These are phyloP conservation scores for Saccharomycopsis selenospora DNA, from an alignment of 805 yeast genomes.

Conservation along the genomic window DNA sequence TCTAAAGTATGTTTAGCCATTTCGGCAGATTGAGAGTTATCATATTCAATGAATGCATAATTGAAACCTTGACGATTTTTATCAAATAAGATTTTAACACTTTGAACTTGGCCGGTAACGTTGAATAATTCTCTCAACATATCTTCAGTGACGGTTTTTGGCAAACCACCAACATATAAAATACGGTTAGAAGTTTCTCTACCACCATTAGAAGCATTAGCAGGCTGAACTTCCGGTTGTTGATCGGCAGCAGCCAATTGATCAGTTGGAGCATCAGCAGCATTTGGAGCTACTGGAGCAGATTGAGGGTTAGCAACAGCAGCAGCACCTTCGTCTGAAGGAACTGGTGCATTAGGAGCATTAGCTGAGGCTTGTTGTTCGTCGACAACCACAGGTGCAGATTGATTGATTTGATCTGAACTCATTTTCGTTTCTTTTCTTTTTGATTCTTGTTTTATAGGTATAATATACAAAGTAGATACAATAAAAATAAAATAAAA, in stretches of 20 bases:
- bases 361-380: not conserved
- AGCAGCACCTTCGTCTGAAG: not conserved
- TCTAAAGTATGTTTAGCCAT: constrained; percentile 54
- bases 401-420: not conserved
- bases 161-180: constrained; percentile 71
- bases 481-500: too few species aligned
- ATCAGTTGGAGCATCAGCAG: not conserved
- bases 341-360: too few species aligned
- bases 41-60: constrained; percentile 80
- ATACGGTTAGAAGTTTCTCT: constrained; percentile 69
- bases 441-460: too few species aligned
- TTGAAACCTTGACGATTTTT: constrained; percentile 67
- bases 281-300: not conserved
- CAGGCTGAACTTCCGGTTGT: constrained; percentile 39
- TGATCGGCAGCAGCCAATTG: not conserved
- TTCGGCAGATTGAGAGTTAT: constrained; percentile 48
- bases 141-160: constrained; percentile 57
- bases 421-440: not conserved
- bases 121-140: constrained; percentile 54
- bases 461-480: too few species aligned
- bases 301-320: not conserved
- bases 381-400: not conserved
- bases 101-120: constrained; percentile 51
- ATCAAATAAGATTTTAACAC: constrained; percentile 67
- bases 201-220: constrained; percentile 75